Evolutionary conservation across 805 yeast species (phyloP), one percentile per base, ranked within the genome.

Genomic region (Ogataea chonburiensis): DNA sequence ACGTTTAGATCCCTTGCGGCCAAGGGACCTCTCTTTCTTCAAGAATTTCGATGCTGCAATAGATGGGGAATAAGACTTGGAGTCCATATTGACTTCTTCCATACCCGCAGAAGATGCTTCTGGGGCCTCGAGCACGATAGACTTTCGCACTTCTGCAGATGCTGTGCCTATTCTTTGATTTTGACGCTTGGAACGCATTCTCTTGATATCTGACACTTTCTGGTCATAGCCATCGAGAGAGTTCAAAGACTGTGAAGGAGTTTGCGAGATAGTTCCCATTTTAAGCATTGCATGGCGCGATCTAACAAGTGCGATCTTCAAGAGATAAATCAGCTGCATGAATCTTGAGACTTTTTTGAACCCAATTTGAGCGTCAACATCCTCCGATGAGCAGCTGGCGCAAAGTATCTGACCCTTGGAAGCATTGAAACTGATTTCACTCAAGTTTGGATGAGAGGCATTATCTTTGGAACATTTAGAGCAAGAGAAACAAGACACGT

Each of bases 251-350:
- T 21, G 32, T 10, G 38, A 14, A n/a, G 36, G 38, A 12, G 42
- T 28, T n/a, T 27, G 32, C 1, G 32, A 12, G 9, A 43, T 29
- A 9, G 28, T 24, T 20, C 57, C 58, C 26, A 58, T 49, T 32
- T 59, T 59, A 17, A 47, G 45, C 76, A 82, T 78, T 0, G 80
- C 84, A 13, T 75, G 70, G 52, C 64, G 77, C 24, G 83, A 83
- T 38, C 96, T 70, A 3, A 83, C 75, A 30, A 89, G 67, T 0
- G 98, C 98, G 44, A 93, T 87, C 51, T 85, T 82, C 47, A 89
- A 65, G 29, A 93, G 63, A 55, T 79, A 86, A 13, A 81, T 68
- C 53, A 88, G 71, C 60, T 93, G 98, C 13, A 76, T 61, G 31
- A 87, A 71, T 41, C 79, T 80, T 5, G 86, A 71, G 1, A 88